Evolutionary conservation across 129 eudicot species (phyloP), one percentile per base, ranked within the genome.

Genomic region (Flaveria linearis): DNA sequence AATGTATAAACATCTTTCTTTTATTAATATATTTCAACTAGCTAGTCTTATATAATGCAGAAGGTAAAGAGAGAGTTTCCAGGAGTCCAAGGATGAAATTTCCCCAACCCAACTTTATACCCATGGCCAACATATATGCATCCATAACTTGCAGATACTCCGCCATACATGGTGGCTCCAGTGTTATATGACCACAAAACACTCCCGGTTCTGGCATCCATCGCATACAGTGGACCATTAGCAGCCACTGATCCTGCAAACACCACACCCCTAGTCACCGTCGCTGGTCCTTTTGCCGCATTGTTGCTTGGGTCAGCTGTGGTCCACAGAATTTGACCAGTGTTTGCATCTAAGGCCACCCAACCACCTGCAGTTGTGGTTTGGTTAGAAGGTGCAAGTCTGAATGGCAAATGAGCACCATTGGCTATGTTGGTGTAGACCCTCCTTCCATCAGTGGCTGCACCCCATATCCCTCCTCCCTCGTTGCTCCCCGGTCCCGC

Each of bases 401-500:
- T 76, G 77, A 87, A 90, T 2, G 28, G 72, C 16, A 64, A 22
- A 5, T 43, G 52, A 15, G 53, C 67, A 60, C 52, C 76, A 67
- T 84, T 86, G 61, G 80, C 90, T 47, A 86, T 88, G 84, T 88
- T 86, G 61, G 94, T 88, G 70, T 83, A 91, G 3, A 88, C 85
- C 74, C 85, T 80, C 64, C 0, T 83, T 53, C 83, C 85, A 39
- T 91, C 92, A 0, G 94, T 91, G 16, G 92, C 90, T 69, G 75
- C 94, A 68, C 97, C 97, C 89, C 76, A 84, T 79, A 80, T 80
- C 75, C 78, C 90, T 79, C 81, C 94, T 81, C 81, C 94, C 82
- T 85, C 94, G 46, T 9, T 15, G 17, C 94, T 82, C 74, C 94
- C 90, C 4, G 94, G 94, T 42, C 97, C 97, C 16, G 97, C 94